Evolutionary conservation across 2,329 filamentous ascomycete genomes (phyloP).

Genomic region (Xylariaceae sp.): DNA sequence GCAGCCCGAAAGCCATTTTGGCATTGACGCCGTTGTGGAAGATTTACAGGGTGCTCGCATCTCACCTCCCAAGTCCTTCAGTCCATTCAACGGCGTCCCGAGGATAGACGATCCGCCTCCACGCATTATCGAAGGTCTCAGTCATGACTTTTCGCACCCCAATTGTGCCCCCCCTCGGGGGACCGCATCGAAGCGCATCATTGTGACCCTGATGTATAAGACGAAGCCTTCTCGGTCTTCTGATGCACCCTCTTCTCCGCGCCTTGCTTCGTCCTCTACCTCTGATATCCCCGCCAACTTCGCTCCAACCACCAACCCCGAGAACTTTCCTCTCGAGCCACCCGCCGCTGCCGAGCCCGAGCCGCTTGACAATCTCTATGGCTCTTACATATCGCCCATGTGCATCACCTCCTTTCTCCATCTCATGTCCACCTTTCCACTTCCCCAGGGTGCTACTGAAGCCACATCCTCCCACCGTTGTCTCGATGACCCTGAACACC

Average conservation of each 20-base stretch:
- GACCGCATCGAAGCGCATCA: conserved; percentile 54
- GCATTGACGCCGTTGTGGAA: conserved; percentile 70
- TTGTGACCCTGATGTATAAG: conserved; percentile 71
- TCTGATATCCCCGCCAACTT: conserved; percentile 58
- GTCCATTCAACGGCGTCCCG: conserved; percentile 65
- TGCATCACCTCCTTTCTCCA: conserved; percentile 71
- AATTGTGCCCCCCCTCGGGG: conserved; percentile 64
- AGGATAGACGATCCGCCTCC: conserved; percentile 61
- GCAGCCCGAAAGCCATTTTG: conserved; percentile 61
- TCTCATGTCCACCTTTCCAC: conserved; percentile 67
- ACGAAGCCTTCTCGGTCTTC: conserved; percentile 40
- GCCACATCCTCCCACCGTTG: conserved; percentile 68
- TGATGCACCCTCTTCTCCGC: conserved; percentile 42
- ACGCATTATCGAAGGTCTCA: conserved; percentile 66
- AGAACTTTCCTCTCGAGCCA: conserved; percentile 66
- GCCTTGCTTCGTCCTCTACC: conserved; percentile 46
- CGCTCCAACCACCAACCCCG: conserved; percentile 63
- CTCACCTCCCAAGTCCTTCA: conserved; percentile 49
- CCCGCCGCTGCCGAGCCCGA: conserved; percentile 59
- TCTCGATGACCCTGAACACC: conserved; percentile 64
- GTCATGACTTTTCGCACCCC: conserved; percentile 66
- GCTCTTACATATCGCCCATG: conserved; percentile 68
- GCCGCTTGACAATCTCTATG: conserved; percentile 69
- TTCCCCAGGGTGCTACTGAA: conserved; percentile 56
- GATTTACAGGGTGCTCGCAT: conserved; percentile 51